phyloP scores from a whole-genome alignment of 352 stramenopile genomes.

The Phytophthora crassamura region DNA sequence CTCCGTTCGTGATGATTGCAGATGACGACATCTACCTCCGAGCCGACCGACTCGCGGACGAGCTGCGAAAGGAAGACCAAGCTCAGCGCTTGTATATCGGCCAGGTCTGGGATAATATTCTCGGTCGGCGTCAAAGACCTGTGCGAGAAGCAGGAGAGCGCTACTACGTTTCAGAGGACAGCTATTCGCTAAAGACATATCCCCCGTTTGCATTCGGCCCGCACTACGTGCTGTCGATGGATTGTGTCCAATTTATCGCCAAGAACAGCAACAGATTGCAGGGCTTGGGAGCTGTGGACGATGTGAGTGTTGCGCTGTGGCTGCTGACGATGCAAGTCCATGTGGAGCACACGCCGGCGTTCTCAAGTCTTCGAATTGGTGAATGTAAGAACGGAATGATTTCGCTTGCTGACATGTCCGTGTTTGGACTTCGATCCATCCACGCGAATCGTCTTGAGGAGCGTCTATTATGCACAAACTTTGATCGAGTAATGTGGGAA shows the following conservation, averaged over 20 bases:
- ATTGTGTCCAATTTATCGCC: slow-evolving; percentile 54
- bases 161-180: slow-evolving; percentile 42
- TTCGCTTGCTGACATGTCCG: slow-evolving; percentile 54
- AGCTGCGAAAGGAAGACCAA: slow-evolving; percentile 2
- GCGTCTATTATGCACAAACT: slow-evolving; percentile 28
- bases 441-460: slow-evolving; percentile 45
- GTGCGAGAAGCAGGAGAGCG: slow-evolving; percentile 33
- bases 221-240: slow-evolving; percentile 58
- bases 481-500: slow-evolving; percentile 37
- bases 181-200: slow-evolving; percentile 37
- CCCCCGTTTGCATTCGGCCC: slow-evolving; percentile 53
- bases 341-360: slow-evolving; percentile 18
- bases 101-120: slow-evolving; percentile 28
- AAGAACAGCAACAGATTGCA: slow-evolving; percentile 36
- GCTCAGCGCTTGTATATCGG: slow-evolving; percentile 22
- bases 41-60: slow-evolving; percentile 15
- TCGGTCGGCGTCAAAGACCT: slow-evolving; percentile 24
- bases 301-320: slow-evolving; percentile 65
- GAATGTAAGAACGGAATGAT: slow-evolving; percentile 42
- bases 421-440: slow-evolving; percentile 46
- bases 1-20: slow-evolving; percentile 57
- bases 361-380: slow-evolving; percentile 3
- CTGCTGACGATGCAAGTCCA: slow-evolving; percentile 61
- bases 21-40: slow-evolving; percentile 67
- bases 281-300: slow-evolving; percentile 42